These are phyloP conservation scores for Chiua virens DNA, from an alignment of 768 basidiomycete species.

Conservation along the genomic window DNA sequence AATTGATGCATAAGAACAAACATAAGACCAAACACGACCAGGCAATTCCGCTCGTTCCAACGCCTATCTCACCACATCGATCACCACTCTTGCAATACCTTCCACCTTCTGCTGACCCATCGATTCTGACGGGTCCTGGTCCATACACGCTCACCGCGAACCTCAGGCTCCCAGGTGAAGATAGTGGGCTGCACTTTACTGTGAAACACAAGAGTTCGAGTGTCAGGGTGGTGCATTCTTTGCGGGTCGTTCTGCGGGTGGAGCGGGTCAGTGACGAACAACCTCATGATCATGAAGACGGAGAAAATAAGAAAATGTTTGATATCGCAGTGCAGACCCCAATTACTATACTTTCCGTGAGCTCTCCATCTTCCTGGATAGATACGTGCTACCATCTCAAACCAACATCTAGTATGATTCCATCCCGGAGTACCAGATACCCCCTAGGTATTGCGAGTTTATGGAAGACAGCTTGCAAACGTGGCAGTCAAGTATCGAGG, in stretches of 20 bases:
- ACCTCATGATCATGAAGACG: constrained; percentile 52
- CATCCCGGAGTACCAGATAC: constrained; percentile 72
- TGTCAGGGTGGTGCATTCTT: constrained; percentile 68
- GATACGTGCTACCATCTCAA: background rate
- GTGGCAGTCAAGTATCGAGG: constrained; percentile 30
- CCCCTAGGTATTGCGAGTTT: constrained; percentile 69
- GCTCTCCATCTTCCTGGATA: constrained; percentile 27
- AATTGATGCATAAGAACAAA: constrained; percentile 11
- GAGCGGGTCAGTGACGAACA: constrained; percentile 70
- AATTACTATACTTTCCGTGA: constrained; percentile 83
- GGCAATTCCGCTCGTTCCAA: constrained; percentile 26
- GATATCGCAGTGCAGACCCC: constrained; percentile 89
- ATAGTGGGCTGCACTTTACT: constrained; percentile 62
- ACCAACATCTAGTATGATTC: constrained; percentile 65
- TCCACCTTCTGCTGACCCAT: constrained; percentile 17
- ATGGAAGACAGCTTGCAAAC: constrained; percentile 23
- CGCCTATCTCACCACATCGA: constrained; percentile 29
- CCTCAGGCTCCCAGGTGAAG: constrained; percentile 17
- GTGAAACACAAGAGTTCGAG: constrained; percentile 67
- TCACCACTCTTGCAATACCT: constrained; percentile 25
- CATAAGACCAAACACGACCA: constrained; percentile 1
- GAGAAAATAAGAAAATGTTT: constrained; percentile 74
- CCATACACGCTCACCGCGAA: constrained; percentile 19
- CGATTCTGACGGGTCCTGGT: constrained; percentile 25
- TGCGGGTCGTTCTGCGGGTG: constrained; percentile 83